Evolutionary conservation across 257 asterid species (phyloP), one percentile per base, ranked within the genome.

Genomic region (Ilex aquifolium): DNA sequence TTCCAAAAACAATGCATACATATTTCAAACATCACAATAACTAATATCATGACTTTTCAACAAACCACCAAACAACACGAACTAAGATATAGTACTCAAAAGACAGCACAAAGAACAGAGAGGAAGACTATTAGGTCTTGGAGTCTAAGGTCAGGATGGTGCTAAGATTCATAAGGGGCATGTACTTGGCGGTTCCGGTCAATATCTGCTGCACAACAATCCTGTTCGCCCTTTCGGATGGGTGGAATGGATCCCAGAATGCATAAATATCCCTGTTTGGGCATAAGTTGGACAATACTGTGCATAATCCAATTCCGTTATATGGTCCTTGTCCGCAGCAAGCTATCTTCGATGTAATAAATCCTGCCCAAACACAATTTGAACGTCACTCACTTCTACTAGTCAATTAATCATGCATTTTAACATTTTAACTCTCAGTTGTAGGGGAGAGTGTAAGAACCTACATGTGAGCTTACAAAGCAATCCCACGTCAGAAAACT

Each of bases 251-350:
- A 65, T 88, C 95, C 95, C 96, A 88, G 64, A 88, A 88, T 36
- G 80, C 96, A 69, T 72, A 84, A 14, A 80, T 5, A 46, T 88
- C 85, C 75, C 95, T 75, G 63, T 88, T 74, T n/a, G 96, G 90
- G 56, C 95, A 88, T 72, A 88, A 36, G 70, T 86, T 88, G 13
- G 96, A 88, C 3, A 82, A 1, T 5, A 63, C 65, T 10, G 96
- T 88, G 78, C 96, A 86, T 0, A 88, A 82, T 29, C 96, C 96
- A 6, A 88, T 9, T 5, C 95, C 96, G 17, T 88, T 88, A 74
- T 78, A 88, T 31, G 83, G 90, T 17, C 96, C 96, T 76, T 88
- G 95, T 14, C 96, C 96, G 58, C 95, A 88, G 10, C 96, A 88
- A 7, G 95, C 96, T 49, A 86, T 40, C 69, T 86, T 84, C 32